Evolutionary conservation across 1,284 basidiomycete species (phyloP).

Genomic region (Agaricales sp.): DNA sequence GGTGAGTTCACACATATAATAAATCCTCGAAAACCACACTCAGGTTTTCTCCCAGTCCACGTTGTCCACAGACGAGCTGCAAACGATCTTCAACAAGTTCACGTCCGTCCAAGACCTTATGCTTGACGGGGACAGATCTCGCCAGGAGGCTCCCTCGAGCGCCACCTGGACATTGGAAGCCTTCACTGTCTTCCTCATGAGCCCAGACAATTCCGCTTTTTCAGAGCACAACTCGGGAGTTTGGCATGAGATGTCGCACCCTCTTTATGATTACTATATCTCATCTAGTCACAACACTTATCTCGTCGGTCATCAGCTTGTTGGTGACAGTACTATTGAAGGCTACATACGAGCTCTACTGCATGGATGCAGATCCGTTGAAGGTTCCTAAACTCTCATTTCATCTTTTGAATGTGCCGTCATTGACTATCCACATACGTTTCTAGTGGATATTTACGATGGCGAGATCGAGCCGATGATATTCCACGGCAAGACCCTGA

Average conservation of each 20-base stretch:
- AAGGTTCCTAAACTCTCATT: constrained; percentile 45
- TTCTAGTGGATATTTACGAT: constrained; percentile 86
- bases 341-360: constrained; percentile 92
- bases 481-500: constrained; percentile 84
- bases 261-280: constrained; percentile 85
- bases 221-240: constrained; percentile 31
- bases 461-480: constrained; percentile 78
- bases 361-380: constrained; percentile 87
- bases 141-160: constrained; percentile 12
- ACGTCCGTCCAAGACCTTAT: constrained; percentile 17
- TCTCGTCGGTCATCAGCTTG: constrained; percentile 88
- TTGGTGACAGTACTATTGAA: constrained; percentile 90
- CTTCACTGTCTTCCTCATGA: constrained; percentile 72
- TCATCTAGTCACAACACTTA: constrained; percentile 98
- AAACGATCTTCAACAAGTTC: constrained; percentile 48
- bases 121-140: constrained; percentile 20
- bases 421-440: constrained; percentile 4
- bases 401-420: background rate
- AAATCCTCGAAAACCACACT: background rate
- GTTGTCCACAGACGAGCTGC: constrained; percentile 33
- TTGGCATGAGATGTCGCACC: constrained; percentile 67
- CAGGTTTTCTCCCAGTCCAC: constrained; percentile 30
- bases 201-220: constrained; percentile 54
- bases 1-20: constrained; percentile 29
- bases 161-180: constrained; percentile 27